These are phyloP conservation scores for Phaeosphaeria sp. DNA, from an alignment of 2,329 filamentous ascomycete species.

Conservation along the genomic window DNA sequence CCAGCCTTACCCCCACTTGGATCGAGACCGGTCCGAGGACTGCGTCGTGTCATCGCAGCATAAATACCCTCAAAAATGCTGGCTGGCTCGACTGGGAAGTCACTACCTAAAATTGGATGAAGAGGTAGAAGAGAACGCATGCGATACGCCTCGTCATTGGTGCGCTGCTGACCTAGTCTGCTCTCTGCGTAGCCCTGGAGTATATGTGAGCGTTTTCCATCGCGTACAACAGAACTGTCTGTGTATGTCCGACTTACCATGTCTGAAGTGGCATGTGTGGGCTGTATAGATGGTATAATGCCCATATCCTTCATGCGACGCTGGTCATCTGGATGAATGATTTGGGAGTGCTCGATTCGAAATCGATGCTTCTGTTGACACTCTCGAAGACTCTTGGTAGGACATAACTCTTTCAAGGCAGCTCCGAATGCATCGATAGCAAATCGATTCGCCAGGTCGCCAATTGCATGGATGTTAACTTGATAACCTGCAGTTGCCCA, in stretches of 20 bases:
- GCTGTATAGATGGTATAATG: slow-evolving; percentile 73
- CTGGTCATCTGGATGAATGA: slow-evolving; percentile 71
- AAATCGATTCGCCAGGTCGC: slow-evolving; percentile 70
- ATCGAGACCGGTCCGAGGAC: slow-evolving; percentile 56
- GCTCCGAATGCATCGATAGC: slow-evolving; percentile 68
- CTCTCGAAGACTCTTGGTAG: slow-evolving; percentile 41
- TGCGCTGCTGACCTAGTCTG: slow-evolving; percentile 65
- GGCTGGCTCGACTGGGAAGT: slow-evolving; percentile 75
- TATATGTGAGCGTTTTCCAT: background rate
- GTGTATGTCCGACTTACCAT: slow-evolving; percentile 56
- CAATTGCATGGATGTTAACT: slow-evolving; percentile 76
- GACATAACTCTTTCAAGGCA: slow-evolving; percentile 63
- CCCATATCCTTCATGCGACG: slow-evolving; percentile 63
- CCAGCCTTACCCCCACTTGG: slow-evolving; percentile 57
- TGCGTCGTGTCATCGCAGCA: slow-evolving; percentile 68
- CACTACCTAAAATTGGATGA: slow-evolving; percentile 67
- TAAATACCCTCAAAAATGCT: slow-evolving; percentile 73
- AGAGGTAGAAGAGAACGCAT: slow-evolving; percentile 67
- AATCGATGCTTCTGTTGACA: slow-evolving; percentile 66
- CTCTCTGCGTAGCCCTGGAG: slow-evolving; percentile 61
- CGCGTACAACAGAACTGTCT: background rate
- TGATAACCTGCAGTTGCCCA: slow-evolving; percentile 70
- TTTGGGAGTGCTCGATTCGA: slow-evolving; percentile 74
- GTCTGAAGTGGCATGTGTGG: slow-evolving; percentile 75
- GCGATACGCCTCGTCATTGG: slow-evolving; percentile 65